phyloP scores from a whole-genome alignment of 306 rosid genomes.

The Vachellia collinsii region DNA sequence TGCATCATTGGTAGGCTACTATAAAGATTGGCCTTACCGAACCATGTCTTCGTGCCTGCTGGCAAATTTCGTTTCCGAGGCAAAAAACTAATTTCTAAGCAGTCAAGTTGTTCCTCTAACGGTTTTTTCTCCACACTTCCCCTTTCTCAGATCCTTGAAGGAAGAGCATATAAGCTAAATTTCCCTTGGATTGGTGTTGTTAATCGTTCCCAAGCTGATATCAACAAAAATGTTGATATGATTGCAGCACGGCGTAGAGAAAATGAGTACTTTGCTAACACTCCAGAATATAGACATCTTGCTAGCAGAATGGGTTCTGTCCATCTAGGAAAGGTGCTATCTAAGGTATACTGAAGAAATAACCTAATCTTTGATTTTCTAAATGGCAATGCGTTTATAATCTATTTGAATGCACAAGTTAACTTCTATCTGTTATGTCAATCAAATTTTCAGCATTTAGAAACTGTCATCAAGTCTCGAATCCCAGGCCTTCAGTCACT shows the following conservation, averaged over 20 bases:
- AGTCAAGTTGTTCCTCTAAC: too few relatives aligned
- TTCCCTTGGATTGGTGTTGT: constrained; percentile 98
- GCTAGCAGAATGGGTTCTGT: constrained; percentile 96
- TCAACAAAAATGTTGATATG: constrained; percentile 99
- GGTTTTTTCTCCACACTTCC: constrained; percentile 7
- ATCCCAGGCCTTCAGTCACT: constrained; percentile 96
- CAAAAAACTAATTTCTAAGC: too few relatives aligned
- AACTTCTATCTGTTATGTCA: background rate
- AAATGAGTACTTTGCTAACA: constrained; percentile 74
- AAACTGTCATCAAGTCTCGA: constrained; percentile 92
- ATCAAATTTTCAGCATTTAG: constrained; percentile 77
- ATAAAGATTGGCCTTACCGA: too few relatives aligned
- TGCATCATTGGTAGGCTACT: constrained; percentile 22
- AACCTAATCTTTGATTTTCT: constrained; percentile 18
- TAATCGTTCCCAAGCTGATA: constrained; percentile 95
- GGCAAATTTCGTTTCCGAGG: too few relatives aligned
- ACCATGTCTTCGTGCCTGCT: too few relatives aligned
- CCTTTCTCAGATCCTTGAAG: constrained; percentile 58
- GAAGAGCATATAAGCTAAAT: constrained; percentile 79
- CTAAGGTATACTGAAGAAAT: constrained; percentile 64
- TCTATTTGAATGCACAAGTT: constrained; percentile 4
- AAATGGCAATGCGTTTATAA: constrained; percentile 19
- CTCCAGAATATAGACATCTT: constrained; percentile 90
- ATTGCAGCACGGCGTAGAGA: constrained; percentile 98
- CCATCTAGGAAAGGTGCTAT: constrained; percentile 93